These are phyloP conservation scores for Candida frijolesensis DNA, from an alignment of 1,139 yeast genomes.

Conservation along the genomic window DNA sequence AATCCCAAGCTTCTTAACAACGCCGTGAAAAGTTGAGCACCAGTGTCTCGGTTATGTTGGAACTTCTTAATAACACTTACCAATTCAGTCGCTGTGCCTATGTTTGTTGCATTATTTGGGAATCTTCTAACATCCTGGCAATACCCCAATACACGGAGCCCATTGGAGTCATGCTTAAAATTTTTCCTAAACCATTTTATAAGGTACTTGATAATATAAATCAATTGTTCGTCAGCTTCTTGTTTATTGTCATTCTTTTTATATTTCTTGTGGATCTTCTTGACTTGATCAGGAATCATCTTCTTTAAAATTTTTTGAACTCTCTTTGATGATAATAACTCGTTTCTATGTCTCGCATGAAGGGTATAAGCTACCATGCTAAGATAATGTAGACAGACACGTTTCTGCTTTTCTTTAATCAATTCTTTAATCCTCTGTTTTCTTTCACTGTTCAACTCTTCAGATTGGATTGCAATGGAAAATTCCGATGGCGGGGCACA, in stretches of 20 bases:
- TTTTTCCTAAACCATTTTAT: constrained; percentile 43
- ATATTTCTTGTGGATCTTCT: constrained; percentile 23
- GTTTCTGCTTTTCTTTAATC: constrained; percentile 15
- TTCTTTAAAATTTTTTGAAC: constrained; percentile 29
- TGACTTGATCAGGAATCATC: constrained; percentile 27
- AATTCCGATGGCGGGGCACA: constrained; percentile 12
- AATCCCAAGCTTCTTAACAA: constrained; percentile 35
- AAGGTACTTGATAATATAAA: constrained; percentile 36
- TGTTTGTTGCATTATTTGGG: constrained; percentile 23
- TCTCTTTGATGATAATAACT: constrained; percentile 21
- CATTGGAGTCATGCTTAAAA: constrained; percentile 35
- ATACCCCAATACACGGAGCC: constrained; percentile 38
- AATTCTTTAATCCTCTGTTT: constrained; percentile 12
- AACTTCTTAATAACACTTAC: constrained; percentile 25
- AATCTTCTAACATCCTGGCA: constrained; percentile 21
- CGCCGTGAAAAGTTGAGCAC: constrained; percentile 39
- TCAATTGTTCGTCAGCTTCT: constrained; percentile 24
- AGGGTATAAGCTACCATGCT: constrained; percentile 29
- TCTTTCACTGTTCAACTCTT: constrained; percentile 8
- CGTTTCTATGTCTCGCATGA: constrained; percentile 28
- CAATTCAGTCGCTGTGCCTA: constrained; percentile 17
- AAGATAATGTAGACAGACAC: constrained; percentile 25
- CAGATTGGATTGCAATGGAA: constrained; percentile 12
- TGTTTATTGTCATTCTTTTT: constrained; percentile 13
- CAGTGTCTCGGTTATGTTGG: constrained; percentile 40